phyloP scores from a whole-genome alignment of 2,329 filamentous ascomycete species.

The Truncatella angustata region DNA sequence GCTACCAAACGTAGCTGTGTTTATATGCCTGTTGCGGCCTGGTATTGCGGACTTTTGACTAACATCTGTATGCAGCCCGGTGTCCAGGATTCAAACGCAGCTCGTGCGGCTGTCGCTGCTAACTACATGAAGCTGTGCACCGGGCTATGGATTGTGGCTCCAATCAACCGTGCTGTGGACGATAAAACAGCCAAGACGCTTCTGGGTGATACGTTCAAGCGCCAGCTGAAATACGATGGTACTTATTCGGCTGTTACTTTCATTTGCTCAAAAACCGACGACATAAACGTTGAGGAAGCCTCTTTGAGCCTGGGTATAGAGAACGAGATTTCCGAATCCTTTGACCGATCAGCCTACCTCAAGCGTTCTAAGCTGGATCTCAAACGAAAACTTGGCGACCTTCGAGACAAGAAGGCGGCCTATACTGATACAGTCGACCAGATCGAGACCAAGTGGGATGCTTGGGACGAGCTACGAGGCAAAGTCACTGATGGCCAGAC shows the following conservation, averaged over 20 bases:
- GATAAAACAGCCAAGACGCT: conserved; percentile 59
- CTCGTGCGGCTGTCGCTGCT: conserved; percentile 54
- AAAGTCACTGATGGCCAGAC: not conserved
- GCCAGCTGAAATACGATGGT: conserved; percentile 59
- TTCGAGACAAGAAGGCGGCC: not conserved
- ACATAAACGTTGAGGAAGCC: conserved; percentile 13
- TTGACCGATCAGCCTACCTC: not conserved
- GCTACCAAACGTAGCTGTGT: not conserved
- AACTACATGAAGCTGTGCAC: conserved; percentile 58
- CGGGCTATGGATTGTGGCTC: conserved; percentile 60
- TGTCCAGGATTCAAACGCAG: conserved; percentile 58
- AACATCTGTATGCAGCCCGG: conserved; percentile 38
- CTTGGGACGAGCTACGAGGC: not conserved
- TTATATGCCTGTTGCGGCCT: not conserved
- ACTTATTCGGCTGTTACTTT: conserved; percentile 54
- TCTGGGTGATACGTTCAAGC: conserved; percentile 55
- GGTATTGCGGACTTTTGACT: not conserved
- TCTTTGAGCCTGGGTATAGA: conserved; percentile 34
- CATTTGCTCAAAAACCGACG: conserved; percentile 30
- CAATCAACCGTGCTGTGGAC: conserved; percentile 59
- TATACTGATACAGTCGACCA: not conserved
- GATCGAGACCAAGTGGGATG: not conserved
- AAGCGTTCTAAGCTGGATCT: not conserved
- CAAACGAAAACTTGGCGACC: not conserved
- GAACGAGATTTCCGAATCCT: conserved; percentile 21